phyloP scores from a whole-genome alignment of 495 filamentous ascomycete genomes.

The Penicillium lividum region DNA sequence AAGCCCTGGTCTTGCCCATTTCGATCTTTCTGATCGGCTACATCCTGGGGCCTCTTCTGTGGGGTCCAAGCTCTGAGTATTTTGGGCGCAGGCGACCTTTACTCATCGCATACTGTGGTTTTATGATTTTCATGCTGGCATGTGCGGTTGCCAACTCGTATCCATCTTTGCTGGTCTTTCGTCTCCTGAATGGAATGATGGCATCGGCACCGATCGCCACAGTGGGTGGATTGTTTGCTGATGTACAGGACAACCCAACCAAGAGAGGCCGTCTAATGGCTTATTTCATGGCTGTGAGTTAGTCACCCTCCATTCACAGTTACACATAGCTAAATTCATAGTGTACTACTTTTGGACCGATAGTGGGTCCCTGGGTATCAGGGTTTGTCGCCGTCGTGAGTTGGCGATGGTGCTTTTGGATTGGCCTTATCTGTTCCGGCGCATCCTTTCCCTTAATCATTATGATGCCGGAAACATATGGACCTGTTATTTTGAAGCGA shows the following conservation, averaged over 20 bases:
- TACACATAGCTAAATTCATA: slow-evolving; percentile 19
- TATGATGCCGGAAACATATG: slow-evolving; percentile 66
- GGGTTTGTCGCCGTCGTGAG: slow-evolving; percentile 59
- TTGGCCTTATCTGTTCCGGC: slow-evolving; percentile 58
- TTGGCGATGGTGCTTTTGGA: slow-evolving; percentile 69
- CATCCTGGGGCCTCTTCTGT: slow-evolving; percentile 61
- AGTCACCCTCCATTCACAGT: neutral
- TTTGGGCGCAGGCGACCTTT: slow-evolving; percentile 63
- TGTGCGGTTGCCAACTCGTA: slow-evolving; percentile 67
- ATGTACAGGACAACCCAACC: slow-evolving; percentile 61
- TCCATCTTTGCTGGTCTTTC: slow-evolving; percentile 63
- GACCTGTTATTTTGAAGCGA: slow-evolving; percentile 64
- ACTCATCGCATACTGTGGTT: slow-evolving; percentile 59
- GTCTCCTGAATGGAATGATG: slow-evolving; percentile 62
- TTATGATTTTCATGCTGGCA: slow-evolving; percentile 67
- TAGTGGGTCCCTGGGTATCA: slow-evolving; percentile 63
- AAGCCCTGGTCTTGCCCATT: slow-evolving; percentile 67
- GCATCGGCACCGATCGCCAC: slow-evolving; percentile 68
- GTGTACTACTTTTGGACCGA: slow-evolving; percentile 65
- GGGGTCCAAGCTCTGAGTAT: slow-evolving; percentile 69
- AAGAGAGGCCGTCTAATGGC: slow-evolving; percentile 67
- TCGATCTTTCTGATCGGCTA: slow-evolving; percentile 74
- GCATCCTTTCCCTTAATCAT: slow-evolving; percentile 44
- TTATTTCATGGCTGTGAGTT: slow-evolving; percentile 64
- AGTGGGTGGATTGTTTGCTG: slow-evolving; percentile 71